phyloP scores from a whole-genome alignment of 1,284 basidiomycete genomes.

The Golubevia pallescens region DNA sequence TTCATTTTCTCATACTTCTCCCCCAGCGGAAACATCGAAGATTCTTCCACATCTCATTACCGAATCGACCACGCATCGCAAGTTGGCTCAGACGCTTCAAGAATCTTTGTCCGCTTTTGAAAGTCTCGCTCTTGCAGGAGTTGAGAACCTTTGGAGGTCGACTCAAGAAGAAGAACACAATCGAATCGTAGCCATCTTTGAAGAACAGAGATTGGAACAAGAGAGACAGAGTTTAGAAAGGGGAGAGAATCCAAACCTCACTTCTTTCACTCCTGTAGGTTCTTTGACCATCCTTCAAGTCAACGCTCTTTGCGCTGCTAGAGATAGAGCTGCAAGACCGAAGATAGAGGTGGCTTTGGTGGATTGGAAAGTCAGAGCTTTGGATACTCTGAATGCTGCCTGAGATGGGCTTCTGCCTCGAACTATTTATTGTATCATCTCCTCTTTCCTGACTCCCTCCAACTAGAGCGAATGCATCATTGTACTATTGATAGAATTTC shows the following conservation, averaged over 20 bases:
- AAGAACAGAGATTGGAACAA: background rate
- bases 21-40: conserved; percentile 14
- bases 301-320: background rate
- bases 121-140: conserved; percentile 10
- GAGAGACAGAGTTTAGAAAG: background rate
- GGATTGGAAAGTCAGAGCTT: background rate
- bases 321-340: background rate
- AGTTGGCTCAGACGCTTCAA: conserved; percentile 20
- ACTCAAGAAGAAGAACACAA: background rate
- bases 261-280: background rate
- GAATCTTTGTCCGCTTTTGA: conserved; percentile 27
- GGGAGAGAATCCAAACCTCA: background rate
- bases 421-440: too few species aligned
- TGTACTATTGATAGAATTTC: too few species aligned
- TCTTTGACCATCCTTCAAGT: background rate
- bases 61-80: conserved; percentile 17
- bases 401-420: too few species aligned
- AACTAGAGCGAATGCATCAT: too few species aligned
- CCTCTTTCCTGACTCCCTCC: too few species aligned
- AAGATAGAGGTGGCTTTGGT: background rate
- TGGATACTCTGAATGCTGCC: background rate
- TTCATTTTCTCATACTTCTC: background rate
- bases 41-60: conserved; percentile 34
- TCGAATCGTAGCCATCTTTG: background rate
- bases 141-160: conserved; percentile 15